Base-by-base conservation (phyloP, 139 green algal species). In the Chlamydomonas incerta region DNA sequence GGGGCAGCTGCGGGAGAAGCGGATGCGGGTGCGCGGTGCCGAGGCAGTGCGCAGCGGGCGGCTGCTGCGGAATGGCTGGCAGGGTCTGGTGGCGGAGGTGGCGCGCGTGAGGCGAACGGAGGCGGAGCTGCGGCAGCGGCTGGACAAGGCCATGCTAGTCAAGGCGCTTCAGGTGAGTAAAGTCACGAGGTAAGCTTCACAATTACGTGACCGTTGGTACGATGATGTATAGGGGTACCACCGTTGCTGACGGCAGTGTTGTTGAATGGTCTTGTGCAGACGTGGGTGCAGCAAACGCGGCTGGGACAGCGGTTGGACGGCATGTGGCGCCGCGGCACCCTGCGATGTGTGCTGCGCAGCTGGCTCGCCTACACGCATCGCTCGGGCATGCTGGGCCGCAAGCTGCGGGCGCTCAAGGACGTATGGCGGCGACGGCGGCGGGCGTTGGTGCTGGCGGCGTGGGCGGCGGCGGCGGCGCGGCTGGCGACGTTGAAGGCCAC, bases 141-240 rank as follows among this genome's bases (percentile, higher is more conserved):
- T 88, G 26, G 47, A 31, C 5, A 23, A 31, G 46, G 31, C 26
- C 9, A 15, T 9, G 35, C 14, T 60, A 26, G 26, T 28, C 3
- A 31, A 31, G 8, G 60, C 63, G 4, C 66, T 88, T 11, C 31
- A 77, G 82, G 82, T 83, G 62, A 52, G 75, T n/a, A n/a, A n/a
- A n/a, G n/a, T n/a, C n/a, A n/a, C n/a, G n/a, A n/a, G n/a, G n/a
- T n/a, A n/a, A n/a, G n/a, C n/a, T n/a, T n/a, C n/a, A n/a, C n/a
- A n/a, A n/a, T n/a, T n/a, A n/a, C n/a, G n/a, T n/a, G n/a, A n/a
- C n/a, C n/a, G n/a, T n/a, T n/a, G n/a, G n/a, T n/a, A n/a, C n/a
- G n/a, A n/a, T n/a, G n/a, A n/a, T n/a, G n/a, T n/a, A n/a, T n/a
- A n/a, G n/a, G n/a, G n/a, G n/a, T n/a, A n/a, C n/a, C n/a, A n/a